Evolutionary conservation across 2,329 filamentous ascomycete genomes (phyloP).

Genomic region (Calonectria leucothoes): DNA sequence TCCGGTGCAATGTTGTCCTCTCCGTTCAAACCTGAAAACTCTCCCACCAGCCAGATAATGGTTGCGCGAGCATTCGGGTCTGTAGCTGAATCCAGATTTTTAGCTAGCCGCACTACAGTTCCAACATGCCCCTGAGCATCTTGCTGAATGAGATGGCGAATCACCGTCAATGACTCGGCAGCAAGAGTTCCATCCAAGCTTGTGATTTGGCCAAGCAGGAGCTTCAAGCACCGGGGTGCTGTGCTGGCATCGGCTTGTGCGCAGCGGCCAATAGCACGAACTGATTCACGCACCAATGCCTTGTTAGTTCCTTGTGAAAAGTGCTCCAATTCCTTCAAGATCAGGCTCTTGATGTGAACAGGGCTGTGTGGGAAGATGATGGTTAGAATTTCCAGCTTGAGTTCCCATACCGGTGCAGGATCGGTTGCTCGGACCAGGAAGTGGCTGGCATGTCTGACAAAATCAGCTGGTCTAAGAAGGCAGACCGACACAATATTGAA

Average conservation of each 20-base stretch:
- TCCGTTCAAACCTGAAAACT: slow-evolving; percentile 84
- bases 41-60: slow-evolving; percentile 97
- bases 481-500: slow-evolving; percentile 97
- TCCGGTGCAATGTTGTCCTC: slow-evolving; percentile 94
- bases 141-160: slow-evolving; percentile 94
- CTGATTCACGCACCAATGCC: slow-evolving; percentile 85
- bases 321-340: slow-evolving; percentile 93
- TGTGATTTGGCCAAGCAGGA: slow-evolving; percentile 88
- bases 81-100: slow-evolving; percentile 88
- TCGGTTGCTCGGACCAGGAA: slow-evolving; percentile 89
- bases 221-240: slow-evolving; percentile 81
- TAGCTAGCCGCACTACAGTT: slow-evolving; percentile 89
- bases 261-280: slow-evolving; percentile 92
- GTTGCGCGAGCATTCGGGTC: slow-evolving; percentile 91
- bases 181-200: slow-evolving; percentile 89
- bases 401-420: slow-evolving; percentile 82
- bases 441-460: slow-evolving; percentile 88
- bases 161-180: slow-evolving; percentile 93
- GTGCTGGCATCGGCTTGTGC: slow-evolving; percentile 81
- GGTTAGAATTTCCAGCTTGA: slow-evolving; percentile 92
- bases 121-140: slow-evolving; percentile 83
- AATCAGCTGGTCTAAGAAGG: slow-evolving; percentile 78
- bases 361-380: slow-evolving; percentile 89
- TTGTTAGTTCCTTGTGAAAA: slow-evolving; percentile 83
- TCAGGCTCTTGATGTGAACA: slow-evolving; percentile 81